Conservation (phyloP, 2,329 filamentous ascomycete species). For the Conoideocrella luteorostrata region DNA sequence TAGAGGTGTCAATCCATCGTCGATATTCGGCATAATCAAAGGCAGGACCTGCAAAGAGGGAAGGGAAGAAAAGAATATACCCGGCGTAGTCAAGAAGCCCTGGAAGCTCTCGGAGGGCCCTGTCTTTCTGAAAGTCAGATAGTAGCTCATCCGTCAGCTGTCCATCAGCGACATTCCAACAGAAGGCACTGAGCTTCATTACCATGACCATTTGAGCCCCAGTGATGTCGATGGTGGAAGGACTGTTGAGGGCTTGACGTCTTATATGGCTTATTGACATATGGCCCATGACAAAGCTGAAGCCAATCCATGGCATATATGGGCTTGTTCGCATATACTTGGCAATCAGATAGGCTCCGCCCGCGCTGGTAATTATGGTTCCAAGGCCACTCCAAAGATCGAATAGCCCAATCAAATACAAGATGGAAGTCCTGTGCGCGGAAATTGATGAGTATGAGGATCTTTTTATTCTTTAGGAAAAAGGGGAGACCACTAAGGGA, state of each 20-base stretch:
- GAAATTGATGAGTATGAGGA: slow-evolving; percentile 1
- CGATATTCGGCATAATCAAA: slow-evolving; percentile 94
- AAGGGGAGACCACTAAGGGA: neutral
- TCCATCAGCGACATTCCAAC: slow-evolving; percentile 96
- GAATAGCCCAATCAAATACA: slow-evolving; percentile 91
- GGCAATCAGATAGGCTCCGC: slow-evolving; percentile 76
- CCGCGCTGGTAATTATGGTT: slow-evolving; percentile 73
- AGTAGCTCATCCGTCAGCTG: slow-evolving; percentile 70
- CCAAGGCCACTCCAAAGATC: slow-evolving; percentile 81
- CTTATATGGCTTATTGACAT: slow-evolving; percentile 86
- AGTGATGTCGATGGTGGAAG: slow-evolving; percentile 74
- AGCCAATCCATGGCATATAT: slow-evolving; percentile 96
- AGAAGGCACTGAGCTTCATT: slow-evolving; percentile 96
- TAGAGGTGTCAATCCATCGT: slow-evolving; percentile 85
- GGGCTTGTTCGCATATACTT: slow-evolving; percentile 71
- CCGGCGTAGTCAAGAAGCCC: slow-evolving; percentile 73
- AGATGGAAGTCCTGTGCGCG: slow-evolving; percentile 72
- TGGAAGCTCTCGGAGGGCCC: slow-evolving; percentile 70
- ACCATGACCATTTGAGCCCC: slow-evolving; percentile 96
- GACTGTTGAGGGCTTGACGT: slow-evolving; percentile 64
- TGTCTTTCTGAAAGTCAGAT: slow-evolving; percentile 80
- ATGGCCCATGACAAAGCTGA: slow-evolving; percentile 90
- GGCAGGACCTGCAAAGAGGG: slow-evolving; percentile 79
- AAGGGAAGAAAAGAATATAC: slow-evolving; percentile 93
- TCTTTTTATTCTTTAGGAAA: neutral